These are phyloP conservation scores for Populus tremula DNA, from an alignment of 345 rosid species.

Conservation along the genomic window DNA sequence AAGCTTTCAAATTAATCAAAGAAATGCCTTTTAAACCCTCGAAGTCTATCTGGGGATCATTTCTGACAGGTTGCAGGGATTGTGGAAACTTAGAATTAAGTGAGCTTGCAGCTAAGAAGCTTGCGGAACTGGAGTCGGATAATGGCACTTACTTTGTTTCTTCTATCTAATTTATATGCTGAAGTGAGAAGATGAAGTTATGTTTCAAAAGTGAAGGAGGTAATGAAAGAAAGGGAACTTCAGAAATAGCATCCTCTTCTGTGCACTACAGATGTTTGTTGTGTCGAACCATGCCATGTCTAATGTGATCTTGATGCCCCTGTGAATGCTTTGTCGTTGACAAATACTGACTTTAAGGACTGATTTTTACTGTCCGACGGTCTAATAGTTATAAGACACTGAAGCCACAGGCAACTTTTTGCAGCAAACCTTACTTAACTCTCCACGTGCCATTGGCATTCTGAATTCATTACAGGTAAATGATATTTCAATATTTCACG, in stretches of 20 bases:
- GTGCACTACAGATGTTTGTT: neutral
- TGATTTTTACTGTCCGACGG: neutral
- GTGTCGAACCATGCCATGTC: neutral
- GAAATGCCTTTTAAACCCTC: conserved; percentile 53
- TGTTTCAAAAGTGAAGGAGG: conserved; percentile 33
- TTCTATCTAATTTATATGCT: conserved; percentile 43
- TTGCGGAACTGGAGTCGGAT: conserved; percentile 48
- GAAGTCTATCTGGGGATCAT: conserved; percentile 53
- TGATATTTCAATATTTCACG: neutral
- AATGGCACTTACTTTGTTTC: conserved; percentile 40
- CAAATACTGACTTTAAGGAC: neutral
- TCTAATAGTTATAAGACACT: neutral
- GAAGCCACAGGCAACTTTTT: neutral
- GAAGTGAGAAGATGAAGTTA: conserved; percentile 55
- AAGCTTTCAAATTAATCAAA: conserved; percentile 37
- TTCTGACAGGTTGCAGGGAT: conserved; percentile 41
- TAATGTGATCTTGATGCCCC: neutral
- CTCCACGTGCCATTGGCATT: neutral
- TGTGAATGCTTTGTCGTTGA: neutral
- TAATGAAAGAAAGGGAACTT: conserved; percentile 40
- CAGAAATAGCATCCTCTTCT: too few species aligned
- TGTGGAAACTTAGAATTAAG: conserved; percentile 42
- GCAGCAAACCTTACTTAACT: neutral
- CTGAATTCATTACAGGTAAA: conserved; percentile 1
- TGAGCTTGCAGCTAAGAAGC: conserved; percentile 47